A percentile compares a stretch with the other conserved stretches of the same genome.
These are phyloP conservation scores for Stenocarpella maydis DNA, from an alignment of 2,329 filamentous ascomycete genomes.

Conservation along the genomic window DNA sequence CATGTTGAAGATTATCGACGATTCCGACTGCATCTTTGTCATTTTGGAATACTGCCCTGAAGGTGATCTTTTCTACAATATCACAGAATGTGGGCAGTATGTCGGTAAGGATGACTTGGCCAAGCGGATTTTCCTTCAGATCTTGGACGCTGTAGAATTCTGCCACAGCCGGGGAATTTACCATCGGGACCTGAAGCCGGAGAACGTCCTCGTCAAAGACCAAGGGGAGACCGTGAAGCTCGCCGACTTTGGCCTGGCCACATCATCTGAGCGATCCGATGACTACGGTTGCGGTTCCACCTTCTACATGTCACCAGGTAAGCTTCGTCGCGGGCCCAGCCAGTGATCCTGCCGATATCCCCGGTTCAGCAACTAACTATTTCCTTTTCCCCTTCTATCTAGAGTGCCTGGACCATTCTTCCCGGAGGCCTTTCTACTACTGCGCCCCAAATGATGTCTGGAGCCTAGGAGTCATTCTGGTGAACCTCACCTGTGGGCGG, in stretches of 20 bases:
- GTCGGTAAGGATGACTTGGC: slow-evolving; percentile 90
- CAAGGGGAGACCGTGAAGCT: slow-evolving; percentile 90
- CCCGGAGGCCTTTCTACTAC: slow-evolving; percentile 80
- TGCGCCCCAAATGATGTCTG: slow-evolving; percentile 97
- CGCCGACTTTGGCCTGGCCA: slow-evolving; percentile 96
- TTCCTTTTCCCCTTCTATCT: slow-evolving; percentile 41
- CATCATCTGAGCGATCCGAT: slow-evolving; percentile 80
- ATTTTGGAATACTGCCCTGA: slow-evolving; percentile 97
- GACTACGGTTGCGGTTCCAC: slow-evolving; percentile 98
- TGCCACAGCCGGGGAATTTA: slow-evolving; percentile 95
- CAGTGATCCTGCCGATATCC: slow-evolving; percentile 24
- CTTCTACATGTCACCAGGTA: slow-evolving; percentile 99
- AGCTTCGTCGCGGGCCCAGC: slow-evolving; percentile 45
- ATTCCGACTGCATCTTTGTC: slow-evolving; percentile 91
- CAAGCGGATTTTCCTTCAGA: slow-evolving; percentile 89
- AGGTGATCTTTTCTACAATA: slow-evolving; percentile 96
- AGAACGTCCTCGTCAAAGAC: slow-evolving; percentile 95
- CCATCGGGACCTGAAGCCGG: slow-evolving; percentile 96
- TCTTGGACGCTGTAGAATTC: slow-evolving; percentile 94
- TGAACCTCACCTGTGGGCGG: slow-evolving; percentile 96
- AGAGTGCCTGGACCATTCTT: slow-evolving; percentile 89
- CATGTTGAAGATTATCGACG: slow-evolving; percentile 91
- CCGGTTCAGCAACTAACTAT: slow-evolving; percentile 42
- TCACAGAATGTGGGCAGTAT: slow-evolving; percentile 93
- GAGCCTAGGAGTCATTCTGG: slow-evolving; percentile 96